These are phyloP conservation scores for Cicer cuneatum DNA, from an alignment of 306 rosid species.

Conservation along the genomic window DNA sequence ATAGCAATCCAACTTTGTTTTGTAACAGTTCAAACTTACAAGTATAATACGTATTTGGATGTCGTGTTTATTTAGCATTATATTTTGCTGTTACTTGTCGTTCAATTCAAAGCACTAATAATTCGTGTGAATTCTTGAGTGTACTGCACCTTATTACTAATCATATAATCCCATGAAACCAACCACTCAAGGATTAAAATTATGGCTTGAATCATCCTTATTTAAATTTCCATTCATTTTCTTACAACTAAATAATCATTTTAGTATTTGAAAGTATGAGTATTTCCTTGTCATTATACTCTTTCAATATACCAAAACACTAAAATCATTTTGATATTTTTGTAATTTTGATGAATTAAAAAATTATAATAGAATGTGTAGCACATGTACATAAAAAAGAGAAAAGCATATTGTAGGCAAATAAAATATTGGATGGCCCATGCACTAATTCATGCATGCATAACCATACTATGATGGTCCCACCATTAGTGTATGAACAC, in stretches of 20 bases:
- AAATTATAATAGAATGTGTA: not conserved
- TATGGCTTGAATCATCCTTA: constrained; percentile 22
- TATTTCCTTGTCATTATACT: no score
- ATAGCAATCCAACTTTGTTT: constrained; percentile 1
- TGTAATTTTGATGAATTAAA: not conserved
- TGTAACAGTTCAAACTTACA: constrained; percentile 7
- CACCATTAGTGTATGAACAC: not conserved
- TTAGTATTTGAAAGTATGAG: no score
- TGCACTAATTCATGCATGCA: not conserved
- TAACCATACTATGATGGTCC: constrained; percentile 22
- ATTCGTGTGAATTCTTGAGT: constrained; percentile 18
- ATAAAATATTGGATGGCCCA: constrained; percentile 4
- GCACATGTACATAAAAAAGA: not conserved
- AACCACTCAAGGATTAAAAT: constrained; percentile 25
- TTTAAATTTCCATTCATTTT: not conserved
- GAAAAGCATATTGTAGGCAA: not conserved
- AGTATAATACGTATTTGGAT: not conserved
- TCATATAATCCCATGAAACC: not conserved
- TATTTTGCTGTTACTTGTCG: constrained; percentile 25
- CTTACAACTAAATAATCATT: not conserved
- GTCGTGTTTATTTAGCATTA: constrained; percentile 14
- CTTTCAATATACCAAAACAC: not conserved
- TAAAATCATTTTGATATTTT: not conserved
- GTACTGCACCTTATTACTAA: constrained; percentile 32
- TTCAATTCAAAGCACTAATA: not conserved